Evolutionary conservation across 179 eudicot species (phyloP).

Genomic region (Silene noctiflora): DNA sequence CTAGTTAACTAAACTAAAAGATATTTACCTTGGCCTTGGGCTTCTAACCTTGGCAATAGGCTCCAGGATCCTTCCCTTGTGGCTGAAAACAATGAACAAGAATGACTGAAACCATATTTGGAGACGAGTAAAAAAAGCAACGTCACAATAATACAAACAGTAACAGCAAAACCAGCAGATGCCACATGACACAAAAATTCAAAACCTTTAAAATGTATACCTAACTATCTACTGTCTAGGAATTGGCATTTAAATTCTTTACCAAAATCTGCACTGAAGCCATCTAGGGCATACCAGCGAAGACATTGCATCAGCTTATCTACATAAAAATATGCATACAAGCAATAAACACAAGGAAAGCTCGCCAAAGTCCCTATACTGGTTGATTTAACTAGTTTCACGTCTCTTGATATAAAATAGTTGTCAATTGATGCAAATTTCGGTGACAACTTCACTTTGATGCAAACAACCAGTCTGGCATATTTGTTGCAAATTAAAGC

Average conservation of each 20-base stretch:
- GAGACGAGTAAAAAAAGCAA: not conserved
- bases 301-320: not conserved
- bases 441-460: too few species aligned
- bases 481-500: too few species aligned
- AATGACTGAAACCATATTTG: not conserved
- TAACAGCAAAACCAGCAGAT: not conserved
- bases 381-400: too few species aligned
- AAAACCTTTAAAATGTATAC: not conserved
- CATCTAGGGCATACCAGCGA: not conserved
- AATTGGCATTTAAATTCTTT: not conserved
- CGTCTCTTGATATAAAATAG: too few species aligned
- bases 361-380: too few species aligned
- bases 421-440: too few species aligned
- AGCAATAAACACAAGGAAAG: not conserved
- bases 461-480: too few species aligned
- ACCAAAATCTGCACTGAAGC: not conserved
- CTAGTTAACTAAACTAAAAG: not conserved
- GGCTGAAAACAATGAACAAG: constrained; percentile 25
- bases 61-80: constrained; percentile 39
- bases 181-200: not conserved
- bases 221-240: not conserved
- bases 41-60: constrained; percentile 31
- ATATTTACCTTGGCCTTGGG: constrained; percentile 35
- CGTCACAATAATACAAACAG: not conserved
- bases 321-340: not conserved